Base-by-base conservation (phyloP, 768 basidiomycete genomes). In the Suillus brevipes region DNA sequence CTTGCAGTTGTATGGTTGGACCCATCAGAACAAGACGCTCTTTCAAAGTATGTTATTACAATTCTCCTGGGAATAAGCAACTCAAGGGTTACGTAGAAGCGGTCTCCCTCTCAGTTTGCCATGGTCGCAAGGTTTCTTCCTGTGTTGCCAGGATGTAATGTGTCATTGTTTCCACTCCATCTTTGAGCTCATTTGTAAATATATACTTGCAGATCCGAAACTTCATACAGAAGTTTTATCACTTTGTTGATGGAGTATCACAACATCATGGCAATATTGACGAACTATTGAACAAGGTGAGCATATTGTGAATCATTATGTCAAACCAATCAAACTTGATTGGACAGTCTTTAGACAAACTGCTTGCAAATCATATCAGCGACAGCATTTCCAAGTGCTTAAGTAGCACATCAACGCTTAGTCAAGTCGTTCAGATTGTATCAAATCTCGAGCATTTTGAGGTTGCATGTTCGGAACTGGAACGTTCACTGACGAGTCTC, bases 161-260 rank as follows among this genome's bases (percentile, higher is more conserved):
- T 23, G 43, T 55, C 23, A 10, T 59, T 66, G 42, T 47, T 61
- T 61, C 9, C 28, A 42, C 25, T 31, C 4, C 10, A 28, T 28
- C 13, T 6, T 58, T 49, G 4, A 6, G 10, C 34, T 62, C 18
- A 55, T 20, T 34, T 52, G 66, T 60, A 67, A 56, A 63, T 63
- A 25, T 58, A 47, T 16, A 43, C 36, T 52, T 34, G 36, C 79
- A 97, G 88, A 91, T 97, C 65, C 89, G 94, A 31, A 83, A 81
- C 50, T 98, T 97, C 72, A 91, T 97, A 45, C 91, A 95, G 69
- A 94, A 94, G 70, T 99, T 97, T 79, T 97, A 98, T 74, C 89
- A 94, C 28, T 99, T 99, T 75, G 88, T 96, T 0, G 97, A 99
- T 70, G 97, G 97, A 10, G 92, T 97, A 6, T 89, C 91, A 2